Conservation (phyloP, 768 basidiomycete species). For the Trichaptum fuscoviolaceum region DNA sequence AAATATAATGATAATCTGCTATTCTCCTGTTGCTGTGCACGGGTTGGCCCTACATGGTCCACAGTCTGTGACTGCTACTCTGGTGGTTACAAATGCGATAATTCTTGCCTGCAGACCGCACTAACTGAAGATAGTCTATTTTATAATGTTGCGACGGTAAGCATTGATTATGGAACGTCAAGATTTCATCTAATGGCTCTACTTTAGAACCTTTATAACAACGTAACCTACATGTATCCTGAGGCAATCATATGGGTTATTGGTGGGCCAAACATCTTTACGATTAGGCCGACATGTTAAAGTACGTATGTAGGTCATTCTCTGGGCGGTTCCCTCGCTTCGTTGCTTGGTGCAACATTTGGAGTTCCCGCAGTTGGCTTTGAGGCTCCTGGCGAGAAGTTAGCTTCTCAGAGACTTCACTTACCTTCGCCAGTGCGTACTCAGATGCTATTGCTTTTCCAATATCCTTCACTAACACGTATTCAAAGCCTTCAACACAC, state of each 20-base stretch:
- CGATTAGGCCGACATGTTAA: not conserved
- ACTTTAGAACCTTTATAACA: slow-evolving; percentile 83
- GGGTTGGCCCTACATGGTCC: slow-evolving; percentile 91
- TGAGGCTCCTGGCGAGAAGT: slow-evolving; percentile 73
- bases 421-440: slow-evolving; percentile 70
- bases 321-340: slow-evolving; percentile 80
- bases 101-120: slow-evolving; percentile 73
- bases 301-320: slow-evolving; percentile 47
- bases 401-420: slow-evolving; percentile 73
- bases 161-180: slow-evolving; percentile 19
- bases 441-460: slow-evolving; percentile 9
- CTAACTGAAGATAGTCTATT: slow-evolving; percentile 81
- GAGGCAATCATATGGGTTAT: slow-evolving; percentile 84
- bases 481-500: slow-evolving; percentile 53
- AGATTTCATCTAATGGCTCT: not conserved
- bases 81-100: slow-evolving; percentile 70
- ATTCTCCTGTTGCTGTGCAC: slow-evolving; percentile 94
- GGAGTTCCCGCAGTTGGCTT: slow-evolving; percentile 91
- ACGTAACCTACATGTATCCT: slow-evolving; percentile 88
- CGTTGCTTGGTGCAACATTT: slow-evolving; percentile 83
- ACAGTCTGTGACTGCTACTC: slow-evolving; percentile 87
- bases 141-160: slow-evolving; percentile 78
- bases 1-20: slow-evolving; percentile 94
- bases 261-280: slow-evolving; percentile 34
- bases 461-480: not conserved